Conservation (phyloP, 352 stramenopile genomes). For the Pythium coloratum region DNA sequence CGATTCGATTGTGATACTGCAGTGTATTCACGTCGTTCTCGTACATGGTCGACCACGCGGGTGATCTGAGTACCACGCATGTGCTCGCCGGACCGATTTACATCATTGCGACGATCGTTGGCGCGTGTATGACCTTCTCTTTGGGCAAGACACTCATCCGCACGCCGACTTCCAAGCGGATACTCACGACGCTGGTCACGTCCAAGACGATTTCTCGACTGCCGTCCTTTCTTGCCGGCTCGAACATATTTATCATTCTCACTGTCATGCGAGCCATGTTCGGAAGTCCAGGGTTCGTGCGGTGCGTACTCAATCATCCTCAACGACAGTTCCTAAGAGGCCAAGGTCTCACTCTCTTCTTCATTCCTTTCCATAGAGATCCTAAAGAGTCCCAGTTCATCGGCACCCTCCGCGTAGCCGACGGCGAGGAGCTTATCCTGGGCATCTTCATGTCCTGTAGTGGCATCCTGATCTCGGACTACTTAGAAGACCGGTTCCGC, state of each 20-base stretch:
- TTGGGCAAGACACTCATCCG: conserved; percentile 41
- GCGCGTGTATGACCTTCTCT: conserved; percentile 56
- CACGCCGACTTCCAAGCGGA: conserved; percentile 14
- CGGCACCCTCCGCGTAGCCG: conserved; percentile 32
- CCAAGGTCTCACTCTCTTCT: no score
- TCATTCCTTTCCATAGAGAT: conserved; percentile 39
- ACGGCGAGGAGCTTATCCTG: conserved; percentile 39
- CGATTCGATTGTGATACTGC: not conserved
- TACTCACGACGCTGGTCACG: conserved; percentile 18
- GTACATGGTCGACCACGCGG: conserved; percentile 86
- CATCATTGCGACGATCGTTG: conserved; percentile 50
- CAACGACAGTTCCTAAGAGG: not conserved
- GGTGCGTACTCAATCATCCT: conserved; percentile 6
- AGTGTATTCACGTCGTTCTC: conserved; percentile 89
- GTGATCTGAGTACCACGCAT: conserved; percentile 54
- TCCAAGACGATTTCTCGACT: conserved; percentile 26
- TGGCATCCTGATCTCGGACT: conserved; percentile 34
- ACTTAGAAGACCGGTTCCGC: conserved; percentile 22
- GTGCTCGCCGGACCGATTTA: conserved; percentile 56
- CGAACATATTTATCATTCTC: conserved; percentile 32
- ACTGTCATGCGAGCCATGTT: conserved; percentile 28
- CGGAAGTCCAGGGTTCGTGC: conserved; percentile 31
- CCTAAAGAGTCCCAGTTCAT: conserved; percentile 70
- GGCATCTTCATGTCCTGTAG: conserved; percentile 46
- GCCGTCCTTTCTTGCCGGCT: conserved; percentile 25